Evolutionary conservation across 768 basidiomycete genomes (phyloP).

Genomic region (Russula sp.): DNA sequence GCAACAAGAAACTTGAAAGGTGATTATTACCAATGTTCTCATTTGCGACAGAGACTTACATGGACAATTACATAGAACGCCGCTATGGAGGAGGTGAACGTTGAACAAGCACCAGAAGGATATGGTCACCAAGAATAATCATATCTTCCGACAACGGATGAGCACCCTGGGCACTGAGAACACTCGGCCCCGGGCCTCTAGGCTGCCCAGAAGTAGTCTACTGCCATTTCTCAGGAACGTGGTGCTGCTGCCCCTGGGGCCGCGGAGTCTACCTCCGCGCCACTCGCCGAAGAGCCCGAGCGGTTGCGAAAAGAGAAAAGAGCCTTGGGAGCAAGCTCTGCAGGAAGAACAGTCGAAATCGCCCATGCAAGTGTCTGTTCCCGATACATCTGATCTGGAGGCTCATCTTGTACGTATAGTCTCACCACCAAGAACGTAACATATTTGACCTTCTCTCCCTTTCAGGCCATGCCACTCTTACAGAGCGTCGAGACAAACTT

Average conservation of each 20-base stretch:
- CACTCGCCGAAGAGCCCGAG: slow-evolving; percentile 33
- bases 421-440: background rate
- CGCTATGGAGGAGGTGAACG: slow-evolving; percentile 23
- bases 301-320: slow-evolving; percentile 40
- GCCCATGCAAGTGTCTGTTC: slow-evolving; percentile 17
- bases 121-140: slow-evolving; percentile 24
- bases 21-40: slow-evolving; percentile 8
- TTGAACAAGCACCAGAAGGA: slow-evolving; percentile 25
- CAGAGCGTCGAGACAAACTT: slow-evolving; percentile 59
- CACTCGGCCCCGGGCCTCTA: slow-evolving; percentile 28
- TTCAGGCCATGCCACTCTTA: slow-evolving; percentile 47
- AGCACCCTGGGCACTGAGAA: slow-evolving; percentile 22
- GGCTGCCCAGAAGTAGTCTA: slow-evolving; percentile 31
- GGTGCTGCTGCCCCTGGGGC: slow-evolving; percentile 33
- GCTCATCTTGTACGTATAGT: slow-evolving; percentile 37
- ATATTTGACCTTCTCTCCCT: background rate
- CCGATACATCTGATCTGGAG: slow-evolving; percentile 30
- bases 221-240: slow-evolving; percentile 32
- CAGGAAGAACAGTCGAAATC: slow-evolving; percentile 39
- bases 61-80: slow-evolving; percentile 24
- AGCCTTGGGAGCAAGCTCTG: slow-evolving; percentile 41
- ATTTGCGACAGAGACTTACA: background rate
- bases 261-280: slow-evolving; percentile 11
- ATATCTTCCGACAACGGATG: slow-evolving; percentile 28
- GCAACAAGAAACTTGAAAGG: slow-evolving; percentile 32